These are phyloP conservation scores for Emiliania huxleyi DNA, from an alignment of 78 protist species.

Conservation along the genomic window DNA sequence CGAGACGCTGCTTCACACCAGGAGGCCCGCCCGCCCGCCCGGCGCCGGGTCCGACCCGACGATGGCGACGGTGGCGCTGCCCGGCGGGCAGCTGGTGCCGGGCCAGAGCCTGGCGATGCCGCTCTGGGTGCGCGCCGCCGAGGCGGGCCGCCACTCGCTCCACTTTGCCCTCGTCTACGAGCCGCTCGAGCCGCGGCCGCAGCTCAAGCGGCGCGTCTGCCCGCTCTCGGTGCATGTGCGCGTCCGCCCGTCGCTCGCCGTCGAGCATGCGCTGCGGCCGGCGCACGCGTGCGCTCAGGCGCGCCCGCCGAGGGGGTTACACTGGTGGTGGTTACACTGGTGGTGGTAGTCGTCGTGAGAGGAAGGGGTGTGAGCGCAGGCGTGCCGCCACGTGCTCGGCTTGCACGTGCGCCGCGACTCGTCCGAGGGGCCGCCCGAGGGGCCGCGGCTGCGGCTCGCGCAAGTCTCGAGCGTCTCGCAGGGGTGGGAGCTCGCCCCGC, in stretches of 20 bases:
- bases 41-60: neutral
- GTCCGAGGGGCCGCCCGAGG: no score
- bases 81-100: neutral
- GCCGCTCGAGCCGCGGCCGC: neutral
- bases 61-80: neutral
- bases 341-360: no score
- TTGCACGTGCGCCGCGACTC: neutral
- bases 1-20: no score
- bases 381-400: neutral
- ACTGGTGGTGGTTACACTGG: no score
- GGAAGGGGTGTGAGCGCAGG: no score
- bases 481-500: neutral
- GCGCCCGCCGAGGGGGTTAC: no score
- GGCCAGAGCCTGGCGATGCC: neutral
- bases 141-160: neutral
- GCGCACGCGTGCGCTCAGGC: neutral
- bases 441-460: neutral
- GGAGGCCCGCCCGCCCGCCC: neutral
- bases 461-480: neutral
- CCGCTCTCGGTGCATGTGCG: neutral
- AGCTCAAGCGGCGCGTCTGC: constrained; percentile 5
- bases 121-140: neutral
- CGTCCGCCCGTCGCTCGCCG: neutral
- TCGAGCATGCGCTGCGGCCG: neutral
- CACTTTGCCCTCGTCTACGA: neutral